Conservation (phyloP, 768 basidiomycete genomes). For the Pleurotus tuoliensis region DNA sequence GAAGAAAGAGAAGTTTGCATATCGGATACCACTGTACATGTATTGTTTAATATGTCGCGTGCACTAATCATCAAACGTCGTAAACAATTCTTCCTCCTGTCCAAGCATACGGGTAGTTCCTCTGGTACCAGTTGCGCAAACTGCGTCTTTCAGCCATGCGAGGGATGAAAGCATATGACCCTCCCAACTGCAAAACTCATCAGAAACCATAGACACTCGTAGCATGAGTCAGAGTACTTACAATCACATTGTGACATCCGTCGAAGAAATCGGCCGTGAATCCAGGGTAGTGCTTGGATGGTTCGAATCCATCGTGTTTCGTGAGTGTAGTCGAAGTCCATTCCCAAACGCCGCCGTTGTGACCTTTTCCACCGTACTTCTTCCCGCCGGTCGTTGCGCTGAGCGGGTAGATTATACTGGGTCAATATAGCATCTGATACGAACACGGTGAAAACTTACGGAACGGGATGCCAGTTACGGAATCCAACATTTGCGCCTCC, state of each 20-base stretch:
- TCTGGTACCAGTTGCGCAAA: slow-evolving; percentile 89
- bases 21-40: no score
- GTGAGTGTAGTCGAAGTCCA: slow-evolving; percentile 88
- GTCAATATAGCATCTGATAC: neutral
- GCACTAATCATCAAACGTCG: slow-evolving; percentile 21
- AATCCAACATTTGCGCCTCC: slow-evolving; percentile 84
- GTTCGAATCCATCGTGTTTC: slow-evolving; percentile 67
- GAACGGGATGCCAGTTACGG: slow-evolving; percentile 89
- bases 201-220: slow-evolving; percentile 10
- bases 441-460: slow-evolving; percentile 47
- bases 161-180: slow-evolving; percentile 84
- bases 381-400: slow-evolving; percentile 68
- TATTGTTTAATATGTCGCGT: no score
- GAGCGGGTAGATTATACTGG: neutral
- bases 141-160: slow-evolving; percentile 72
- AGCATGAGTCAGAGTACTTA: slow-evolving; percentile 36
- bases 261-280: slow-evolving; percentile 92
- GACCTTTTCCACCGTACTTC: slow-evolving; percentile 51
- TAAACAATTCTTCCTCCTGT: slow-evolving; percentile 65
- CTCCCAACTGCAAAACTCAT: slow-evolving; percentile 62
- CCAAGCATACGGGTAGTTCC: slow-evolving; percentile 89
- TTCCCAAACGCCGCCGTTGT: slow-evolving; percentile 98
- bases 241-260: slow-evolving; percentile 78
- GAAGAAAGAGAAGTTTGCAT: no score
- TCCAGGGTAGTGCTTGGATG: slow-evolving; percentile 84